Evolutionary conservation across 352 stramenopile genomes (phyloP), one percentile per base, ranked within the genome.

Genomic region (Saprolegnia diclina): DNA sequence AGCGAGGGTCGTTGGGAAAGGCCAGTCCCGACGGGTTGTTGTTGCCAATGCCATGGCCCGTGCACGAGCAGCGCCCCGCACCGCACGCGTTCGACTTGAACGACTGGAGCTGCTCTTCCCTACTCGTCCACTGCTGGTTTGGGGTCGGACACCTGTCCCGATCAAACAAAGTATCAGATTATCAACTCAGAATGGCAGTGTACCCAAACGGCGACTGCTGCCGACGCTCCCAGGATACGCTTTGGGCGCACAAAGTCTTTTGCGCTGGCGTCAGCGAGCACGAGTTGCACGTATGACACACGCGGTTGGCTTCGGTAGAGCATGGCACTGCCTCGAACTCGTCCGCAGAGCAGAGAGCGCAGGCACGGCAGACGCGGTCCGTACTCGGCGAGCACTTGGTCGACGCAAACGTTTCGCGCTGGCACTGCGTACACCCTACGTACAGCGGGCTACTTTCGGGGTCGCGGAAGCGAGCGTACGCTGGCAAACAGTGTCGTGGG

Each of bases 221-320:
- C n/a, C 79, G 67, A 13, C 79, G 73, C 48, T 82, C 79, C 83
- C 83, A 93, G 46, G 84, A 77, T 13, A 77, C 75, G 64, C 82
- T 91, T 24, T 65, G 67, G 38, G 78, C 62, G 56, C 85, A 93
- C 54, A 79, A 26, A 18, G 57, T 65, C 44, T 90, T 75, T 72
- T 93, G 85, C 19, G 77, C 79, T 19, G 67, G 70, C 5, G 80
- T 89, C 37, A 93, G 75, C 4, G 76, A 71, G 46, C 85, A 93
- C 56, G 83, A 91, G 72, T 91, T 79, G 63, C 83, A 93, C 29
- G 81, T 82, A 53, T 76, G 82, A 40, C 85, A 91, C n/a, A 90
- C 69, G 18, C 85, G 85, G 37, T 92, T 62, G 18, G 72, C 65
- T 13, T 82, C 81, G 24, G 80, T 79, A 5, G 66, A 70, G 32